Base-by-base conservation (phyloP, 768 basidiomycete species). In the Suillus tomentosus region DNA sequence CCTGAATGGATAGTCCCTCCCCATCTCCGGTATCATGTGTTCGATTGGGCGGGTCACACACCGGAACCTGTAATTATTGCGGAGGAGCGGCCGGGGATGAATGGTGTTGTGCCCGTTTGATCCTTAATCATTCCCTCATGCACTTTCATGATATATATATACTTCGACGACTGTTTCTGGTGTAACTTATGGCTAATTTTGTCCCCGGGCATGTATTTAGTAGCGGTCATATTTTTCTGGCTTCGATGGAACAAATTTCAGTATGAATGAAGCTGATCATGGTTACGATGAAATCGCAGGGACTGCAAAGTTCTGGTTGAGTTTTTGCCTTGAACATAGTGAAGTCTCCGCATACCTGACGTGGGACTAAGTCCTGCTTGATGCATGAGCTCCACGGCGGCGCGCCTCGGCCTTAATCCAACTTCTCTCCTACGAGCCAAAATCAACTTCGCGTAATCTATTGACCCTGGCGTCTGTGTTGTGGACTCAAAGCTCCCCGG, bases 1-100 rank as follows among this genome's bases (percentile, higher is more conserved):
- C 89, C 90, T 0, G 65, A 74, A 22, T 89, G 86, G 87, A 69
- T 87, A 64, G 70, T 67, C 47, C 66, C 65, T 40, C 0, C 60
- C 39, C 39, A 40, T 40, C 39, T 17, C 39, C 22, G 40, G 22
- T 27, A 17, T 37, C 36, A 37, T 17, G 24, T 15, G 17, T 39
- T 31, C 31, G 31, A 57, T 27, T 40, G 15, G 17, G 39, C 3
- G 39, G 39, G 24, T 27, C 39, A 3, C 39, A 57, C 56, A 27
- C 56, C 56, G 24, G 37, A 39, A 9, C 22, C 56, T 40, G 39
- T 22, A 11, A 17, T 57, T 15, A 37, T 17, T 40, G 22, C 56
- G 5, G 56, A 40, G 27, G 56, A 57, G 10, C 39, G 17, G 10
- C 31, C 19, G 11, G 53, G n/a, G 34, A 54, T 36, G 19, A 54